Evolutionary conservation across 2,329 filamentous ascomycete genomes (phyloP), one percentile per base, ranked within the genome.

Genomic region (Fusarium burgessii): DNA sequence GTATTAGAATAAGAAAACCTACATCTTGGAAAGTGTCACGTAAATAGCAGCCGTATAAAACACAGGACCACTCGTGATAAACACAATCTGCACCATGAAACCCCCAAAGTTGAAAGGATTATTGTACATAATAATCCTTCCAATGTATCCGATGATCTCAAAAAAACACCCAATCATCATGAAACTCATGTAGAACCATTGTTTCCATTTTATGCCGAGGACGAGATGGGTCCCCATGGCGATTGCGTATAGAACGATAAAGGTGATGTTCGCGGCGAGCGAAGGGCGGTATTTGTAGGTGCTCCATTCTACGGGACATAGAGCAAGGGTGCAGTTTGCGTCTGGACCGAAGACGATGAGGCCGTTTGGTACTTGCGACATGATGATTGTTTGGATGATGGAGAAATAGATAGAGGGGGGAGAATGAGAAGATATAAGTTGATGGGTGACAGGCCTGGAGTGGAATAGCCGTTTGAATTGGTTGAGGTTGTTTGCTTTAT

Each of bases 1-100:
- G 5, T 7, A 5, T 13, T 1, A 4, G 2, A 6, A 6, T 5
- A 3, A 0, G 17, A 9, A 11, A 15, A 18, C 78, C 71, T 47
- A 82, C 80, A 76, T 78, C 69, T 80, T 81, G 40, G 79, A 78
- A 7, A 91, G 82, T 15, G 88, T 90, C 32, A 92, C 84, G 74
- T 92, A 92, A 58, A 92, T 88, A 35, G 88, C 88, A 2, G 89
- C 90, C 11, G 87, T 68, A 83, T 89, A 82, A 23, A 78, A 82
- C 0, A 82, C 80, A 13, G 80, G 80, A 0, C 77, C 80, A 8
- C 63, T 74, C 0, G 88, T 90, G 27, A 82, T 76, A 57, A 75
- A 82, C 78, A 72, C 77, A 68, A 91, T 90, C 77, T 92, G 88
- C 9, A 91, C 84, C 71, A 91, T 83, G 75, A 92, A 92, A 0